phyloP scores from a whole-genome alignment of 2,329 filamentous ascomycete species.

The Diplodia mutila region DNA sequence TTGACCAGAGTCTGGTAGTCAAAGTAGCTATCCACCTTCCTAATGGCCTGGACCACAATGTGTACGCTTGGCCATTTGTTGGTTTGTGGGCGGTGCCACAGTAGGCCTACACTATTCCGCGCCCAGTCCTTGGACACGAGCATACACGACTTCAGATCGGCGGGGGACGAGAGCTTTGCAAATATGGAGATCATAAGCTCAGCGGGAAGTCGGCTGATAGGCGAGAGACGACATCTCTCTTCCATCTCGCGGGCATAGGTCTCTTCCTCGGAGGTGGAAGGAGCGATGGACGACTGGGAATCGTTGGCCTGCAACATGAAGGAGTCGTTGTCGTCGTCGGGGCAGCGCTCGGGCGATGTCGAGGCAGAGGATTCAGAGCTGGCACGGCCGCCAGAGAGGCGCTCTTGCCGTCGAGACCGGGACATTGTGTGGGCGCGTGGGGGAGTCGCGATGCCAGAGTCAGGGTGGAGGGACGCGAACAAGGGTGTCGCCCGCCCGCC shows the following conservation, averaged over 20 bases:
- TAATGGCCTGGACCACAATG: slow-evolving; percentile 78
- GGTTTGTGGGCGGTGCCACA: slow-evolving; percentile 94
- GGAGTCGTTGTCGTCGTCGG: slow-evolving; percentile 93
- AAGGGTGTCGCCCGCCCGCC: slow-evolving; percentile 20
- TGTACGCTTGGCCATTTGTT: slow-evolving; percentile 82
- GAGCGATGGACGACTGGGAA: slow-evolving; percentile 87
- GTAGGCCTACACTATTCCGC: slow-evolving; percentile 83
- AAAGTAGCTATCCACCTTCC: slow-evolving; percentile 76
- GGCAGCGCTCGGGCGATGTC: slow-evolving; percentile 73
- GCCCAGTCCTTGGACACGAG: slow-evolving; percentile 94
- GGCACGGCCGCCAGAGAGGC: slow-evolving; percentile 38
- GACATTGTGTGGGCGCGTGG: slow-evolving; percentile 31
- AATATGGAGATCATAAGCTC: slow-evolving; percentile 96
- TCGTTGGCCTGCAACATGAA: slow-evolving; percentile 83
- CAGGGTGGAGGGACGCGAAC: slow-evolving; percentile 6
- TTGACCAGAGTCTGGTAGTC: slow-evolving; percentile 89
- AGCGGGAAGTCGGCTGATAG: slow-evolving; percentile 83
- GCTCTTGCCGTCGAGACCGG: slow-evolving; percentile 38
- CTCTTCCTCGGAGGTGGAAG: slow-evolving; percentile 78
- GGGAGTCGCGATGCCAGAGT: slow-evolving; percentile 4
- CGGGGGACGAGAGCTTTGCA: slow-evolving; percentile 73
- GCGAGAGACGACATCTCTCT: slow-evolving; percentile 71
- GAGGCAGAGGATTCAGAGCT: slow-evolving; percentile 64
- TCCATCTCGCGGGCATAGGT: slow-evolving; percentile 59
- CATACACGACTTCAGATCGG: slow-evolving; percentile 86